Percentiles rank a stretch among this genome's conserved stretches.
phyloP scores from a whole-genome alignment of 148 eudicot genomes.

The Silene uniflora region DNA sequence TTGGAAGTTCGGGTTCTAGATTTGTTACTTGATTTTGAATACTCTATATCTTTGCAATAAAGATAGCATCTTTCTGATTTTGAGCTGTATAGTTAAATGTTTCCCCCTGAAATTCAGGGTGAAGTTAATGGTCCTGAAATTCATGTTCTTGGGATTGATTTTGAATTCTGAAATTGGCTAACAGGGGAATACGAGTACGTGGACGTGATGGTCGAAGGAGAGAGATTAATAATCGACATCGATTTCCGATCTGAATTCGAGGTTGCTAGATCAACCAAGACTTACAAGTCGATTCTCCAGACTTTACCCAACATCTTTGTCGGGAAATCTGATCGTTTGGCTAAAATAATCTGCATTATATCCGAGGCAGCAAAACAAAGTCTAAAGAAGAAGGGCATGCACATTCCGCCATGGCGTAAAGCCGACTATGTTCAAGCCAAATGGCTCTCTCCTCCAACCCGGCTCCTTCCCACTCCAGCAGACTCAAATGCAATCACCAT shows the following conservation, averaged over 20 bases:
- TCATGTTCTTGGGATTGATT: constrained; percentile 7
- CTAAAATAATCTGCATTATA: constrained; percentile 49
- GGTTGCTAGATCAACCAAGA: constrained; percentile 76
- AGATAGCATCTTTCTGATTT: background rate
- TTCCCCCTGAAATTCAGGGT: constrained; percentile 16
- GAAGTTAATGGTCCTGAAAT: background rate
- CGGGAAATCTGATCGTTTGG: constrained; percentile 70
- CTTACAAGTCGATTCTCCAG: constrained; percentile 65
- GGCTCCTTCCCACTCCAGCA: constrained; percentile 26
- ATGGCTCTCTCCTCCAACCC: constrained; percentile 74
- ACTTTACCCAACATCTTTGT: constrained; percentile 68
- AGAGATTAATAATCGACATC: constrained; percentile 72
- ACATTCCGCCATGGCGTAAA: constrained; percentile 91
- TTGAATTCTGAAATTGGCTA: constrained; percentile 6
- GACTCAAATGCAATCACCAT: background rate
- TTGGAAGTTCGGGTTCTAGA: background rate
- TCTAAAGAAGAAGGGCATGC: constrained; percentile 90
- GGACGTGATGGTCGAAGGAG: constrained; percentile 62
- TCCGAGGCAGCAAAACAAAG: constrained; percentile 84
- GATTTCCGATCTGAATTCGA: constrained; percentile 88
- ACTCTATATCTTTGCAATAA: constrained; percentile 5
- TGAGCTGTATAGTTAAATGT: background rate
- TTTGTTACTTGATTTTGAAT: background rate
- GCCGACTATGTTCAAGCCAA: constrained; percentile 76
- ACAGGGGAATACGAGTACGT: constrained; percentile 86